Percentiles rank a stretch among this genome's conserved stretches.
phyloP scores from a whole-genome alignment of 768 basidiomycete species.

The Xerocomellus amylosporus region DNA sequence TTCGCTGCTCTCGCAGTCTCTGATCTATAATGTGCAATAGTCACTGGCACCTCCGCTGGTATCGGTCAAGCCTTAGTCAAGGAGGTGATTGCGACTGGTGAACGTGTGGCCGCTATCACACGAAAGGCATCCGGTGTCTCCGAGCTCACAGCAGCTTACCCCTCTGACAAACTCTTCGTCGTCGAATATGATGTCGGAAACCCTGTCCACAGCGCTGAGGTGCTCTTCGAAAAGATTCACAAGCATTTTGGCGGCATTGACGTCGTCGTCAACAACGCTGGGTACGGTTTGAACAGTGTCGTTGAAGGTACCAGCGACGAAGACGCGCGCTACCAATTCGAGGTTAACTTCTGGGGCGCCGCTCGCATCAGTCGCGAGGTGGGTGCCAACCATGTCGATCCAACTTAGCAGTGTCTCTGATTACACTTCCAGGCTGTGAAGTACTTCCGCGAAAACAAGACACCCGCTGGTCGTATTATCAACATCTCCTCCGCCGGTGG shows the following conservation, averaged over 20 bases:
- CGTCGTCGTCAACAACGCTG: slow-evolving; percentile 36
- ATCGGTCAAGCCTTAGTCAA: slow-evolving; percentile 36
- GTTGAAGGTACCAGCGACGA: slow-evolving; percentile 27
- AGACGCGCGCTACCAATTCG: slow-evolving; percentile 28
- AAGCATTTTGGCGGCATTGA: slow-evolving; percentile 32
- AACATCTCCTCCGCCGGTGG: slow-evolving; percentile 23
- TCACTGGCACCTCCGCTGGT: slow-evolving; percentile 42
- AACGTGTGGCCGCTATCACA: slow-evolving; percentile 28
- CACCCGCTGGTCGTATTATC: slow-evolving; percentile 21
- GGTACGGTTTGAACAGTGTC: slow-evolving; percentile 21
- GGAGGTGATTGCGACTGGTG: slow-evolving; percentile 25
- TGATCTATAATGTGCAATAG: slow-evolving; percentile 19
- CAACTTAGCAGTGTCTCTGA: neutral
- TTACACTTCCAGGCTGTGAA: slow-evolving; percentile 17
- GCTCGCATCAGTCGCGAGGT: slow-evolving; percentile 26
- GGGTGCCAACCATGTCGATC: neutral
- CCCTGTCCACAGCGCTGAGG: slow-evolving; percentile 10
- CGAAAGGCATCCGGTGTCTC: slow-evolving; percentile 24
- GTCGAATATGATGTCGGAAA: slow-evolving; percentile 33
- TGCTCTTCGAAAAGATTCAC: slow-evolving; percentile 22
- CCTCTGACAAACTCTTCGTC: slow-evolving; percentile 25
- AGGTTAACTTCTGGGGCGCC: slow-evolving; percentile 35
- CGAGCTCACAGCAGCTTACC: slow-evolving; percentile 13
- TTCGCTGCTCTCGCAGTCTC: neutral
- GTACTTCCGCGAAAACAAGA: slow-evolving; percentile 32